A percentile compares a stretch with the other conserved stretches of the same genome.
phyloP scores from a whole-genome alignment of 495 filamentous ascomycete species.

The Tuber aestivum region DNA sequence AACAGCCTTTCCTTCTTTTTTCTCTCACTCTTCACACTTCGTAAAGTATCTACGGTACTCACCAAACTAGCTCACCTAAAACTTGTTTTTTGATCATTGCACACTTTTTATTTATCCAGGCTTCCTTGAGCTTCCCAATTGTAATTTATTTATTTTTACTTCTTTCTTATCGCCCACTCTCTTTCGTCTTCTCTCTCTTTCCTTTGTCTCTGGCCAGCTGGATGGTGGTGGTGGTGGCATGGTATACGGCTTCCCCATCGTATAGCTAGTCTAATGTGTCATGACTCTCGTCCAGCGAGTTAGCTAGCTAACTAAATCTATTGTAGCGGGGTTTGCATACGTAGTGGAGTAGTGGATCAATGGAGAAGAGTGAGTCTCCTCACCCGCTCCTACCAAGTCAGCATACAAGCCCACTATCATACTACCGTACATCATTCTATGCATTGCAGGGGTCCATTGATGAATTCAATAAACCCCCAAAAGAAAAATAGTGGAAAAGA shows the following conservation, averaged over 20 bases:
- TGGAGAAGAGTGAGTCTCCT: neutral
- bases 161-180: neutral
- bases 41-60: neutral
- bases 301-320: neutral
- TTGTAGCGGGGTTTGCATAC: neutral
- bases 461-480: neutral
- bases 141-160: neutral
- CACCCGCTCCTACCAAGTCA: neutral
- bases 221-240: neutral
- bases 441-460: neutral
- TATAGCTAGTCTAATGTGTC: neutral
- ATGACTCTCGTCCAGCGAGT: neutral
- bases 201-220: neutral
- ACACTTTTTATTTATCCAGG: neutral
- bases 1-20: conserved; percentile 1
- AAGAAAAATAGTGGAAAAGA: neutral
- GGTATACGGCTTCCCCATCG: neutral
- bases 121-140: neutral
- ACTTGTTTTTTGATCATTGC: neutral
- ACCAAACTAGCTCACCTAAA: neutral
- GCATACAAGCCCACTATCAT: neutral
- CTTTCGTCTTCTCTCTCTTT: neutral
- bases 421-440: too few relatives aligned
- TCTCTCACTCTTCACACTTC: neutral
- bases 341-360: neutral